These are phyloP conservation scores for Xerocomus brunneocitrinus DNA, from an alignment of 768 basidiomycete species.

Conservation along the genomic window DNA sequence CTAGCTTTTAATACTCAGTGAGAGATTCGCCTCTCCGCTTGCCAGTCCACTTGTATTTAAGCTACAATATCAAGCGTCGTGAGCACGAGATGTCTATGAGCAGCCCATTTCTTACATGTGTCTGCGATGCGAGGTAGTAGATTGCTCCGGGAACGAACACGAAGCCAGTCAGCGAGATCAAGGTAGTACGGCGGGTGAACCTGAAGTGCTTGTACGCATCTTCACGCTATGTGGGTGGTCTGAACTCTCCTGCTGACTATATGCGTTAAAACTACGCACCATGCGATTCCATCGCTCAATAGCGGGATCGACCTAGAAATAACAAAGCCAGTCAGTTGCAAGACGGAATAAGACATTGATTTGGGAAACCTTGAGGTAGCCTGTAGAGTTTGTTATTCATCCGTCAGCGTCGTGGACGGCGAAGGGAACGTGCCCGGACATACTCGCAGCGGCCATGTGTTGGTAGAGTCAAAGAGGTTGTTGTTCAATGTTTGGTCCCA, in stretches of 20 bases:
- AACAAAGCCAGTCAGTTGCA: slow-evolving; percentile 1
- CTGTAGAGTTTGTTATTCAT: slow-evolving; percentile 28
- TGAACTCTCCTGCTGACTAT: not conserved
- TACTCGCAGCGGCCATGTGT: slow-evolving; percentile 67
- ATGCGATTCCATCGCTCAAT: slow-evolving; percentile 60
- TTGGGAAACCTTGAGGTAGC: slow-evolving; percentile 50
- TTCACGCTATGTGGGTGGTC: slow-evolving; percentile 54
- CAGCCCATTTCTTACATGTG: slow-evolving; percentile 35
- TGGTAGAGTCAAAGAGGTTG: slow-evolving; percentile 22
- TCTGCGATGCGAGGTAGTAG: slow-evolving; percentile 39
- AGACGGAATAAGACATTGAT: not conserved
- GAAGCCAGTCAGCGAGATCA: slow-evolving; percentile 58
- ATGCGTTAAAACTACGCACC: slow-evolving; percentile 35
- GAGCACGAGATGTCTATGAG: slow-evolving; percentile 3
- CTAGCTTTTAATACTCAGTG: slow-evolving; percentile 21
- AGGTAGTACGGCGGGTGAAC: slow-evolving; percentile 67
- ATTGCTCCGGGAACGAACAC: slow-evolving; percentile 60
- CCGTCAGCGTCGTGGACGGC: slow-evolving; percentile 7
- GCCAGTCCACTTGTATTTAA: slow-evolving; percentile 52
- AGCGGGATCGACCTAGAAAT: slow-evolving; percentile 45
- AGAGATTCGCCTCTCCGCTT: slow-evolving; percentile 45
- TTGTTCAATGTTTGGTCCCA: slow-evolving; percentile 30
- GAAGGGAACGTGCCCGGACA: slow-evolving; percentile 14
- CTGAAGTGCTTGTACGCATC: slow-evolving; percentile 79
- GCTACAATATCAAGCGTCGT: slow-evolving; percentile 28